Percentiles rank a stretch among this genome's conserved stretches.
phyloP scores from a whole-genome alignment of 2,329 filamentous ascomycete species.

The Zasmidium angulare region DNA sequence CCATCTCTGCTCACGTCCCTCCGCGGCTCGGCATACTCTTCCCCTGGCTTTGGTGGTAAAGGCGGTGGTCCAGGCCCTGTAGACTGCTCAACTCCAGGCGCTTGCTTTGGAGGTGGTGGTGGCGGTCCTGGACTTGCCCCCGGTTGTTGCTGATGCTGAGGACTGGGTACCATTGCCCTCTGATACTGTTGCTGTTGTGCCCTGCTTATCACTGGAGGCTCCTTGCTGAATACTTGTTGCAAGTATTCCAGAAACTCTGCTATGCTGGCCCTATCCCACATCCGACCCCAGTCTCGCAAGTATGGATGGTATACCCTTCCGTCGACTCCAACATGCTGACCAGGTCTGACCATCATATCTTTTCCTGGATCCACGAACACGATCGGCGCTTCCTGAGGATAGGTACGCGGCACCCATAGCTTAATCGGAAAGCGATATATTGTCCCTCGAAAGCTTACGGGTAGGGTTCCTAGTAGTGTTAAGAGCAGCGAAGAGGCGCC shows the following conservation, averaged over 20 bases:
- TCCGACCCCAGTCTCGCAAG: conserved; percentile 81
- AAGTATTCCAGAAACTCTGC: conserved; percentile 80
- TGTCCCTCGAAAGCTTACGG: conserved; percentile 85
- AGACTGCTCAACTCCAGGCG: conserved; percentile 9
- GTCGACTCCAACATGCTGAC: conserved; percentile 92
- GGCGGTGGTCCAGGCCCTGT: conserved; percentile 41
- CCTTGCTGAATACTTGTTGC: conserved; percentile 86
- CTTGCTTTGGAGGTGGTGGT: conserved; percentile 38
- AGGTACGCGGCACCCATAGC: conserved; percentile 89
- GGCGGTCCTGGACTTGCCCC: conserved; percentile 34
- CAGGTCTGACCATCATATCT: conserved; percentile 84
- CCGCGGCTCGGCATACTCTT: conserved; percentile 29
- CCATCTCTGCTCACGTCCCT: conserved; percentile 26
- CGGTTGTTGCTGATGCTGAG: conserved; percentile 58
- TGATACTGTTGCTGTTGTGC: conserved; percentile 52
- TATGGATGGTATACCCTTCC: conserved; percentile 96
- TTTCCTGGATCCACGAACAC: conserved; percentile 86
- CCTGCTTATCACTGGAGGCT: conserved; percentile 83
- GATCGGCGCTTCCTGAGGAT: conserved; percentile 81
- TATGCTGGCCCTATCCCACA: conserved; percentile 80
- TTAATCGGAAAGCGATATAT: conserved; percentile 89
- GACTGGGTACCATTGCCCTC: conserved; percentile 68
- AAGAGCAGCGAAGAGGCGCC: conserved; percentile 83
- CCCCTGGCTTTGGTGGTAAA: conserved; percentile 54
- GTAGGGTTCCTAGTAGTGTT: conserved; percentile 81